Evolutionary conservation across 495 filamentous ascomycete species (phyloP).

Genomic region (Elasticomyces elasticus): DNA sequence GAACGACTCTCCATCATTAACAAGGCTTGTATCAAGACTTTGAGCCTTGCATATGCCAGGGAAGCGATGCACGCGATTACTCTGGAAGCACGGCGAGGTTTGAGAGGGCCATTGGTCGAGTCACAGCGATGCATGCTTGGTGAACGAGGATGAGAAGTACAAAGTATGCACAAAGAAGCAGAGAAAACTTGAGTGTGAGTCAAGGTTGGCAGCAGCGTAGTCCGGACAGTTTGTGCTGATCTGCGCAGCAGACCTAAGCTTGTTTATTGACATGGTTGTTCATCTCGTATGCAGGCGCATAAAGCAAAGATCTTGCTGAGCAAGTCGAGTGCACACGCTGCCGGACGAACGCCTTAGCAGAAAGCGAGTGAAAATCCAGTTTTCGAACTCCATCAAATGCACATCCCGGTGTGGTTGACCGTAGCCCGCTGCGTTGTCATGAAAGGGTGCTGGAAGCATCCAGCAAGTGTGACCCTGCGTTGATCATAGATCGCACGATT

Average conservation of each 20-base stretch:
- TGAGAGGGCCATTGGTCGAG: no score
- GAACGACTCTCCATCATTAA: no score
- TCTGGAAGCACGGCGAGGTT: no score
- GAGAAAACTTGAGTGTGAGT: no score
- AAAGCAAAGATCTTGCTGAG: neutral
- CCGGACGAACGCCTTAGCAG: neutral
- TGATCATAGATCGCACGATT: neutral
- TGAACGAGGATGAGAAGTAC: no score
- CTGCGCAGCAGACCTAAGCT: slow-evolving; percentile 8
- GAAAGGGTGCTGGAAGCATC: neutral
- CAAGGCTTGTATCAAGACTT: no score
- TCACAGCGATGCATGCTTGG: no score
- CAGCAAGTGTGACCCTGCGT: neutral
- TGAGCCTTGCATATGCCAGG: no score
- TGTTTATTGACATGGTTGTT: neutral
- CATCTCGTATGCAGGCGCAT: neutral
- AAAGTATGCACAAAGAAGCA: no score
- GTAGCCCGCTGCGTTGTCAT: neutral
- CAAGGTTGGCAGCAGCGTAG: no score
- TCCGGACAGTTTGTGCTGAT: slow-evolving; percentile 2
- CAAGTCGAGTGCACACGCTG: neutral
- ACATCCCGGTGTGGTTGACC: neutral
- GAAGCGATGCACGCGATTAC: no score
- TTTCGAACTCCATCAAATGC: neutral
- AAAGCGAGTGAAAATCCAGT: neutral